Conservation (phyloP, 2,329 filamentous ascomycete species). For the Sarocladiaceae sp. region DNA sequence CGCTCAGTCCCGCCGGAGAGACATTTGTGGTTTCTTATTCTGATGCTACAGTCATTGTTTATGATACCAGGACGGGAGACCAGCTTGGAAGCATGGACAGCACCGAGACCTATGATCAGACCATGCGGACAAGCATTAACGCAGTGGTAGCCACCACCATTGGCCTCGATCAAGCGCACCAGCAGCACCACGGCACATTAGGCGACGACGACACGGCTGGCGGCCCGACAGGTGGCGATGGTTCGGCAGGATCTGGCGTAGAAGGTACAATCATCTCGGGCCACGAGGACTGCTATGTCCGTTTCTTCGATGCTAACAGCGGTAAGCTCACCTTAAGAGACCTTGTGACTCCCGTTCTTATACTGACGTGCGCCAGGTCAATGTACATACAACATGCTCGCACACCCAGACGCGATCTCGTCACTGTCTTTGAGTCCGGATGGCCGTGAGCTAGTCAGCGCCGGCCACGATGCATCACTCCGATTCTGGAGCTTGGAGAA, state of each 20-base stretch:
- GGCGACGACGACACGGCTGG: conserved; percentile 74
- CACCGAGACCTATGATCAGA: conserved; percentile 88
- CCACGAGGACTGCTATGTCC: conserved; percentile 92
- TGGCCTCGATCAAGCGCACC: conserved; percentile 65
- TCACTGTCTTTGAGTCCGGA: conserved; percentile 89
- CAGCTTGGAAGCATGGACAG: conserved; percentile 92
- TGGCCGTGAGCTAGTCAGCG: conserved; percentile 89
- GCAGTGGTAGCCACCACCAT: conserved; percentile 83
- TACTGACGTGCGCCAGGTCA: conserved; percentile 61
- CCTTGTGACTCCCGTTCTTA: not conserved
- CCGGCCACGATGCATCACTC: conserved; percentile 90
- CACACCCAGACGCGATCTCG: conserved; percentile 90
- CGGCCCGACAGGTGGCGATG: conserved; percentile 72
- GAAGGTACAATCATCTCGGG: conserved; percentile 95
- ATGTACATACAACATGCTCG: conserved; percentile 99
- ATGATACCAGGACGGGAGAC: conserved; percentile 87
- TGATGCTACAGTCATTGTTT: conserved; percentile 86
- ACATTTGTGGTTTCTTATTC: conserved; percentile 91
- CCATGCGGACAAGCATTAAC: conserved; percentile 75
- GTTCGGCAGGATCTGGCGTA: conserved; percentile 67
- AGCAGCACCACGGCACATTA: conserved; percentile 47
- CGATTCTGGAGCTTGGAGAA: conserved; percentile 98
- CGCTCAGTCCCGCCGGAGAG: conserved; percentile 76
- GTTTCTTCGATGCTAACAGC: conserved; percentile 98
- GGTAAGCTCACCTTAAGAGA: conserved; percentile 57